Evolutionary conservation across 2,329 filamentous ascomycete species (phyloP).

Genomic region (Epichloe coenophiala): DNA sequence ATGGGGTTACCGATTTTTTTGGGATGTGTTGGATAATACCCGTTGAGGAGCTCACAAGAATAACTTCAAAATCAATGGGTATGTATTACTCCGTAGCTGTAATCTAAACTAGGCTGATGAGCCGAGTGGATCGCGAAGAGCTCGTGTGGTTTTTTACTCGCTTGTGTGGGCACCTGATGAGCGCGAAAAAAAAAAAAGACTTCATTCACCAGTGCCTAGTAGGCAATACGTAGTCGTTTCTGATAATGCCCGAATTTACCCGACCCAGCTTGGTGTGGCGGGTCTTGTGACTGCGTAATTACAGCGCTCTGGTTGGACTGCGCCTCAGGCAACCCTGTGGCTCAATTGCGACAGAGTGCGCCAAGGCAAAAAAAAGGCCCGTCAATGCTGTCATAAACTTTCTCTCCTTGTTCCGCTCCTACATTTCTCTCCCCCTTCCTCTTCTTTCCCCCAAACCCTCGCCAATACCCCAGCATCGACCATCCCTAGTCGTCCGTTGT

Average conservation of each 20-base stretch:
- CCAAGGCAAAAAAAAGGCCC: not conserved
- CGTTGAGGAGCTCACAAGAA: too few relatives aligned
- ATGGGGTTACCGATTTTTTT: not conserved
- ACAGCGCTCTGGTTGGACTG: slow-evolving; percentile 23
- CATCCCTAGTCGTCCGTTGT: slow-evolving; percentile 1
- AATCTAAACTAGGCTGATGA: too few relatives aligned
- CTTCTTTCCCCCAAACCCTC: slow-evolving; percentile 8
- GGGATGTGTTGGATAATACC: too few relatives aligned
- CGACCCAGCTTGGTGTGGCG: slow-evolving; percentile 13
- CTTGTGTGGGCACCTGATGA: too few relatives aligned
- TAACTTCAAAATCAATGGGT: too few relatives aligned
- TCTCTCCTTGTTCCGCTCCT: slow-evolving; percentile 7
- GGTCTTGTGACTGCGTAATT: slow-evolving; percentile 19
- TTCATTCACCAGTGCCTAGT: too few relatives aligned
- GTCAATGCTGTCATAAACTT: slow-evolving; percentile 29
- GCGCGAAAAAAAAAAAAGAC: too few relatives aligned
- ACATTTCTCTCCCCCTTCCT: slow-evolving; percentile 9
- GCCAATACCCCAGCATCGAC: slow-evolving; percentile 1
- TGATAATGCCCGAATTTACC: slow-evolving; percentile 20
- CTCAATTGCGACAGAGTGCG: slow-evolving; percentile 9
- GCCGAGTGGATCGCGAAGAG: not conserved
- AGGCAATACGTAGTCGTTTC: not conserved
- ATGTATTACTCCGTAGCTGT: too few relatives aligned
- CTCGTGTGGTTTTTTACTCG: too few relatives aligned
- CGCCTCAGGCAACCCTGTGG: slow-evolving; percentile 19